Evolutionary conservation across 2,329 filamentous ascomycete genomes (phyloP).

Genomic region (Dothideomycetidae sp.): DNA sequence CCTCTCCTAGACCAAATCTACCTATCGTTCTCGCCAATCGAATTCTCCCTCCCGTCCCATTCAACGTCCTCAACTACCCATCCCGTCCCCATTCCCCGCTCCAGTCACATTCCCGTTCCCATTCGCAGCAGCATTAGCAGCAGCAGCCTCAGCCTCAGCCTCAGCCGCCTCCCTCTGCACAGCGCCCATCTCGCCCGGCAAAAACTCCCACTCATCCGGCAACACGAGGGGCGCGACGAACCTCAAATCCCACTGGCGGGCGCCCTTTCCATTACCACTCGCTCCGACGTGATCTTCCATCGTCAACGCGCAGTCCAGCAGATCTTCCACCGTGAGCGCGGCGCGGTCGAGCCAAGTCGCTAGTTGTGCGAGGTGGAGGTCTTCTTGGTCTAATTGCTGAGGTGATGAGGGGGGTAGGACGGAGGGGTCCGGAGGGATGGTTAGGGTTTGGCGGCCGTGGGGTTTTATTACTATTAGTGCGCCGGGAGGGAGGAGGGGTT

Average conservation of each 20-base stretch:
- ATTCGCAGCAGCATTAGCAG: too few species aligned
- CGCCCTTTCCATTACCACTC: slow-evolving; percentile 1
- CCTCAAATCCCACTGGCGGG: slow-evolving; percentile 15
- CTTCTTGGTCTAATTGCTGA: slow-evolving; percentile 10
- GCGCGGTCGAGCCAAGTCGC: slow-evolving; percentile 15
- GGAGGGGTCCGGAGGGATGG: slow-evolving; percentile 6
- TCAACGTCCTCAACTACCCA: too few species aligned
- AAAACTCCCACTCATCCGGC: slow-evolving; percentile 6
- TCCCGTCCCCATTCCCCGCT: too few species aligned
- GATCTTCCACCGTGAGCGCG: slow-evolving; percentile 10
- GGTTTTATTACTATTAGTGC: slow-evolving; percentile 19
- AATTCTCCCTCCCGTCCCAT: too few species aligned
- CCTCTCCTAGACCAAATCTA: too few species aligned
- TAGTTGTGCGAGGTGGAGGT: slow-evolving; percentile 11
- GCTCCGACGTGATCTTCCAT: slow-evolving; percentile 10
- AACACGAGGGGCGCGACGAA: slow-evolving; percentile 15
- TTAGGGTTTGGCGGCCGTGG: slow-evolving; percentile 1
- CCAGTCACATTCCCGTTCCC: too few species aligned
- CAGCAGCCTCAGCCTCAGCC: too few species aligned
- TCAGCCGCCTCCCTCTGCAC: too few species aligned
- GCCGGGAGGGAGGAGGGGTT: slow-evolving; percentile 18
- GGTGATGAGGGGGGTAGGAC: too few species aligned
- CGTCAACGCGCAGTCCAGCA: slow-evolving; percentile 8
- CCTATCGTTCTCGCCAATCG: too few species aligned
- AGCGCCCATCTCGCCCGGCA: too few species aligned